These are phyloP conservation scores for Colletotrichum eleusines DNA, from an alignment of 2,329 filamentous ascomycete species.

Conservation along the genomic window DNA sequence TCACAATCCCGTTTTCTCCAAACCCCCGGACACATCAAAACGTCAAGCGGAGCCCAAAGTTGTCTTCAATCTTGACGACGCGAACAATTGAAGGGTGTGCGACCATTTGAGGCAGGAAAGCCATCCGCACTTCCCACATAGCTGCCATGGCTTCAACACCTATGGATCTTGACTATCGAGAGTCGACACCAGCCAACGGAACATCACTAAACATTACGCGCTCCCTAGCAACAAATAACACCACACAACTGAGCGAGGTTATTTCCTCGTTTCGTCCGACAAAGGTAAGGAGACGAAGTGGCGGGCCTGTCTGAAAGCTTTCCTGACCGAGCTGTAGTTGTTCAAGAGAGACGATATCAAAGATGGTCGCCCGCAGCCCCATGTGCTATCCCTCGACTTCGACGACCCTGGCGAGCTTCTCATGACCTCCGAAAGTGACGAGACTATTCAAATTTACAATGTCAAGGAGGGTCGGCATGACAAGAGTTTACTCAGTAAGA, in stretches of 20 bases:
- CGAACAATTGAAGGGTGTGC: not conserved
- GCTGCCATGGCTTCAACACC: slow-evolving; percentile 63
- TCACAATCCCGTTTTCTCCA: not conserved
- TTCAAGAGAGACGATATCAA: slow-evolving; percentile 70
- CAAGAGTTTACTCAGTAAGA: slow-evolving; percentile 92
- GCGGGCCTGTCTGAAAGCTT: not conserved
- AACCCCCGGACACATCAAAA: not conserved
- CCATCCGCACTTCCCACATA: not conserved
- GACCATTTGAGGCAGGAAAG: slow-evolving; percentile 6
- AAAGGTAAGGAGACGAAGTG: slow-evolving; percentile 67
- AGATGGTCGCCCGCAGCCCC: slow-evolving; percentile 65
- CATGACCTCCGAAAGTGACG: slow-evolving; percentile 92
- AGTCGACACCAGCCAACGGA: slow-evolving; percentile 56
- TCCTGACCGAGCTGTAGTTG: slow-evolving; percentile 55
- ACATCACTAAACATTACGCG: slow-evolving; percentile 64
- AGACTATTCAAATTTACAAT: slow-evolving; percentile 95
- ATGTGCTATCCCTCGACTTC: slow-evolving; percentile 93
- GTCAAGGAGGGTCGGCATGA: slow-evolving; percentile 90
- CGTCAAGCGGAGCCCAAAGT: not conserved
- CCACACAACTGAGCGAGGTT: slow-evolving; percentile 80
- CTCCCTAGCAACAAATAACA: slow-evolving; percentile 58
- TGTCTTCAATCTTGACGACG: not conserved
- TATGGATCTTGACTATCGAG: slow-evolving; percentile 67
- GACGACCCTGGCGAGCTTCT: slow-evolving; percentile 94
- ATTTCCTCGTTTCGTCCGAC: slow-evolving; percentile 83